Conservation (phyloP, 192 early-diverging fungal species). For the Cladochytrium replicatum region DNA sequence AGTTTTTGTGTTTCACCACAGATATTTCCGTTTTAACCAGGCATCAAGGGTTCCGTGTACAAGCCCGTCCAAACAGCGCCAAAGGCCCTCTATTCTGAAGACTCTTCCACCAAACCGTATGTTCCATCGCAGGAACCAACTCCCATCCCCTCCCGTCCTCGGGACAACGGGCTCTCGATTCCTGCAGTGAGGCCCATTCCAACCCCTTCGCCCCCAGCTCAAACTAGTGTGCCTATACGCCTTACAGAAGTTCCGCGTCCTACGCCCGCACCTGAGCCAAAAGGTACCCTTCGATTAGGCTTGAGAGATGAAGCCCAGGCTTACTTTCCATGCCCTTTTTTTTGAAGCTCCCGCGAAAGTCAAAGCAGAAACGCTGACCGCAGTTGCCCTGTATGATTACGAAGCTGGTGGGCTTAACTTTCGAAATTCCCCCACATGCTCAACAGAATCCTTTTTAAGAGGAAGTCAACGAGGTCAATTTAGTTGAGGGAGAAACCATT, state of each 20-base stretch:
- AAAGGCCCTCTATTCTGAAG: not conserved
- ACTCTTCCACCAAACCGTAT: slow-evolving; percentile 8
- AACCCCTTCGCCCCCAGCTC: no score
- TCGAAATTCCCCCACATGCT: not conserved
- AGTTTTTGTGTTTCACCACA: not conserved
- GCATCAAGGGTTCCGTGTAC: not conserved
- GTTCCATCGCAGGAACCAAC: not conserved
- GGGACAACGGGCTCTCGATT: slow-evolving; percentile 4
- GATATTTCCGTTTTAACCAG: not conserved
- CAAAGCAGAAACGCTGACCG: slow-evolving; percentile 26
- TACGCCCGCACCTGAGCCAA: slow-evolving; percentile 13
- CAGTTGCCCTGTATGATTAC: slow-evolving; percentile 68
- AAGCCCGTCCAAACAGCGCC: slow-evolving; percentile 3
- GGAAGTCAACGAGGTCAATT: slow-evolving; percentile 75
- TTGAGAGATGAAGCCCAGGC: no score
- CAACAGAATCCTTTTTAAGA: slow-evolving; percentile 12
- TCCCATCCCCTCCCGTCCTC: not conserved
- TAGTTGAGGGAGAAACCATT: slow-evolving; percentile 76
- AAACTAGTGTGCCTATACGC: not conserved
- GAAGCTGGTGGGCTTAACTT: slow-evolving; percentile 34
- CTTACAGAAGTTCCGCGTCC: not conserved
- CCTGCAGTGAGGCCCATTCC: no score
- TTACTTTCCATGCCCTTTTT: slow-evolving; percentile 5
- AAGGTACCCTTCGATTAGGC: no score
- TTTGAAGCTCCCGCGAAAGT: slow-evolving; percentile 9